A percentile compares a stretch with the other conserved stretches of the same genome.
phyloP scores from a whole-genome alignment of 148 eudicot genomes.

The Spergularia marina region DNA sequence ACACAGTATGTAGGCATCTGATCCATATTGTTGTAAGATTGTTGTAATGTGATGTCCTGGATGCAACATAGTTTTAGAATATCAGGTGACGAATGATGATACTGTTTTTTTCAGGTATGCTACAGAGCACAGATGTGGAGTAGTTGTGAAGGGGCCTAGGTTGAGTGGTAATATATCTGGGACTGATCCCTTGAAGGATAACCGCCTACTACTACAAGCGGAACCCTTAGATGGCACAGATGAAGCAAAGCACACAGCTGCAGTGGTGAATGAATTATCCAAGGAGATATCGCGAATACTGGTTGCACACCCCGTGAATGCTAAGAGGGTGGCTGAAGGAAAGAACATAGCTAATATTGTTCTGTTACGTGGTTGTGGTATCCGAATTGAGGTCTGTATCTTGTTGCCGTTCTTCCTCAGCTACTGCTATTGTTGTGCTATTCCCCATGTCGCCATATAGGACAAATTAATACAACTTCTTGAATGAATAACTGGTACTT shows the following conservation, averaged over 20 bases:
- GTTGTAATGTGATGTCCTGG: not conserved
- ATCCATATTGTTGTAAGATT: not conserved
- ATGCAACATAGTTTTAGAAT: not conserved
- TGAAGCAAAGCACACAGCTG: slow-evolving; percentile 87
- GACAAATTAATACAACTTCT: not conserved
- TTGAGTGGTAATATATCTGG: slow-evolving; percentile 98
- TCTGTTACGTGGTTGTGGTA: slow-evolving; percentile 94
- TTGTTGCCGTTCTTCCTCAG: not conserved
- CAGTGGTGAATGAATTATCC: slow-evolving; percentile 88
- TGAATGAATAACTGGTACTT: not conserved
- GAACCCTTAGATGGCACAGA: slow-evolving; percentile 73
- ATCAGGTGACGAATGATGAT: not conserved
- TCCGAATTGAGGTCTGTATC: slow-evolving; percentile 76
- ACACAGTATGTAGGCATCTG: not conserved
- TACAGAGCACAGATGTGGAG: slow-evolving; percentile 98
- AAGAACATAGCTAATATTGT: slow-evolving; percentile 87
- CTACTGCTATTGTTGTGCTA: not conserved
- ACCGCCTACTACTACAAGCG: slow-evolving; percentile 81
- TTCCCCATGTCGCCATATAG: not conserved
- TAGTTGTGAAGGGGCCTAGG: slow-evolving; percentile 91
- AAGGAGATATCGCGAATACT: slow-evolving; percentile 82
- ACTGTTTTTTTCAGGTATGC: slow-evolving; percentile 60
- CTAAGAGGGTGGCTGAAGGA: slow-evolving; percentile 66
- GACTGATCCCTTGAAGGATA: slow-evolving; percentile 92
- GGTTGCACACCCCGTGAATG: slow-evolving; percentile 78